A percentile compares a stretch with the other conserved stretches of the same genome.
These are phyloP conservation scores for Passiflora organensis DNA, from an alignment of 345 rosid species.

Conservation along the genomic window DNA sequence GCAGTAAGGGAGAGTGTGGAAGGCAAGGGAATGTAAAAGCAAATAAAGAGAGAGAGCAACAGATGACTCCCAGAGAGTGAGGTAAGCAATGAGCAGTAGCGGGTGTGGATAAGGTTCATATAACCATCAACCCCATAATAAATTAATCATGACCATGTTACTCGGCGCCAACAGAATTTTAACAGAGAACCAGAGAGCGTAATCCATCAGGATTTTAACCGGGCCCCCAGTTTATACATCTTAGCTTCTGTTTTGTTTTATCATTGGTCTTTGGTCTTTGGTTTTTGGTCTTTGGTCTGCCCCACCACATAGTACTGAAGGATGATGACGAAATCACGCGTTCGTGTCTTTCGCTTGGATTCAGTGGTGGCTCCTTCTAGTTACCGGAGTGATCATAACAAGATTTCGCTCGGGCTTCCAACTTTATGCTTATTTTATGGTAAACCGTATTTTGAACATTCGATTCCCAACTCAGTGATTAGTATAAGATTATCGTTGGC, in stretches of 20 bases:
- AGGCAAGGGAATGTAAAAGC: not conserved
- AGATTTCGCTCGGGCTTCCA: not conserved
- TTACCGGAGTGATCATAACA: not conserved
- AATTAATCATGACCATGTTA: not conserved
- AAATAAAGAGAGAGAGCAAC: not conserved
- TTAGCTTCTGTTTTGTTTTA: not conserved
- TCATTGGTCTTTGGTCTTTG: not conserved
- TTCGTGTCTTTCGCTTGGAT: not conserved
- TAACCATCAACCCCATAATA: slow-evolving; percentile 11
- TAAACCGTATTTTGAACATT: no score
- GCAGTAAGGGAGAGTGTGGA: not conserved
- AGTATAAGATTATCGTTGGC: no score
- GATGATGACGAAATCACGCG: not conserved
- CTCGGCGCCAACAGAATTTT: slow-evolving; percentile 35
- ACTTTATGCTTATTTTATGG: no score
- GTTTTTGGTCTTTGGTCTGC: not conserved
- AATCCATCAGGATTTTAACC: not conserved
- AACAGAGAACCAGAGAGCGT: slow-evolving; percentile 10
- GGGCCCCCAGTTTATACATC: not conserved
- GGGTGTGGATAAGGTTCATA: slow-evolving; percentile 32
- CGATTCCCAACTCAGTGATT: no score
- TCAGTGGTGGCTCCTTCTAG: not conserved
- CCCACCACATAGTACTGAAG: not conserved
- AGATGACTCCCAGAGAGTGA: not conserved
- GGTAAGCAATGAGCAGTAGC: slow-evolving; percentile 12